Evolutionary conservation across 2,329 filamentous ascomycete species (phyloP).

Genomic region (Penicillium freii): DNA sequence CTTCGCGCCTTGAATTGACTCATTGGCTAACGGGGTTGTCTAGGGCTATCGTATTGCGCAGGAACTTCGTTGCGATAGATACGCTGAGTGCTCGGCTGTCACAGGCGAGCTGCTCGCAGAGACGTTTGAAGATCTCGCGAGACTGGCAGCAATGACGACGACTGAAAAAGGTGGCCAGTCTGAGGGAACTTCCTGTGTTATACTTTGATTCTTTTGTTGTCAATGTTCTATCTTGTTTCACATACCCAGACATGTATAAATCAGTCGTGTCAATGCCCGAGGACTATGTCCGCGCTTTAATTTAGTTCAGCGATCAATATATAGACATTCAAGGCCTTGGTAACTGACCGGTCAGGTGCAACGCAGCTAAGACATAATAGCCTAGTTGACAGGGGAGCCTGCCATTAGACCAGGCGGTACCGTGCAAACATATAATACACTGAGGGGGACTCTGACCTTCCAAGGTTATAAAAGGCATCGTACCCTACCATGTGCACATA

Average conservation of each 20-base stretch:
- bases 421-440: background rate
- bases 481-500: background rate
- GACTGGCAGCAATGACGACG: conserved; percentile 57
- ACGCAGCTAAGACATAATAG: background rate
- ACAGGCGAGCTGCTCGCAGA: conserved; percentile 60
- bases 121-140: conserved; percentile 61
- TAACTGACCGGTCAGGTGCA: background rate
- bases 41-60: conserved; percentile 58
- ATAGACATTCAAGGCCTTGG: background rate
- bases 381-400: background rate
- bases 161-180: conserved; percentile 54
- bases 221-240: background rate
- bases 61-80: conserved; percentile 60
- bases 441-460: background rate
- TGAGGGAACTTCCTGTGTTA: conserved; percentile 39
- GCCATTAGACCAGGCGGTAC: background rate
- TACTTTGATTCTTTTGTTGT: conserved; percentile 35
- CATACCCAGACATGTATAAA: conserved; percentile 4
- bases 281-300: background rate
- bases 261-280: background rate
- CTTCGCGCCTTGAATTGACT: conserved; percentile 17
- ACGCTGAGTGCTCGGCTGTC: conserved; percentile 61
- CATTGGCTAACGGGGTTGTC: conserved; percentile 21
- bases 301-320: background rate
- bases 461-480: background rate